Evolutionary conservation across 2,329 filamentous ascomycete genomes (phyloP), one percentile per base, ranked within the genome.

Genomic region (Apiospora malaysiana): DNA sequence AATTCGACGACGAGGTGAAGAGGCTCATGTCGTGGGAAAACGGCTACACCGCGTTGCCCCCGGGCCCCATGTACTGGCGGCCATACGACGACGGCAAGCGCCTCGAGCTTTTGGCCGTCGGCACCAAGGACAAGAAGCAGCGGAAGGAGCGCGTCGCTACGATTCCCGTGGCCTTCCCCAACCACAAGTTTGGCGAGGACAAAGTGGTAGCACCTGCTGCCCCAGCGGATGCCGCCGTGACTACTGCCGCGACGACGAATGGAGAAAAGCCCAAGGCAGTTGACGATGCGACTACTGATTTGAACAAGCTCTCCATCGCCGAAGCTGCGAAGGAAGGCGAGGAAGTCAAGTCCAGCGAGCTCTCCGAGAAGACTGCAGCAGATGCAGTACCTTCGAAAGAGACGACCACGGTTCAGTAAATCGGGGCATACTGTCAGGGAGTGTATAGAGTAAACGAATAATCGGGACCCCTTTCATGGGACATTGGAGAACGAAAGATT

Each of bases 1-100:
- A 81, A 43, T 86, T 89, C 79, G 81, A 84, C 51, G 84, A 85
- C 25, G 78, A 78, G 73, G 76, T 79, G 66, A 75, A 72, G 67
- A 71, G 75, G 10, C 74, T 85, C 49, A 77, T 87, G 25, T 76
- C 80, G 16, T 91, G 88, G 86, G 85, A 88, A 75, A 83, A 85
- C 59, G 87, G 85, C 4, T 76, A 85, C 76, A 83, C 79, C n/a
- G 79, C 80, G 2, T 90, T 92, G 76, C 89, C 88, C 0, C 77
- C 80, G 4, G 89, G 89, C 0, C 89, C 90, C 0, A 78, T 89
- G 76, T 82, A 88, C 73, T 91, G 89, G 90, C 79, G 84, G 66
- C 82, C 86, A n/a, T 78, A 81, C 4, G 82, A 84, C 2, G 84
- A 82, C 65, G 67, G 67, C 32, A 49, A 81, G 68, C 78, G 81